phyloP scores from a whole-genome alignment of 305 asterid genomes.

The Fraxinus greggii region DNA sequence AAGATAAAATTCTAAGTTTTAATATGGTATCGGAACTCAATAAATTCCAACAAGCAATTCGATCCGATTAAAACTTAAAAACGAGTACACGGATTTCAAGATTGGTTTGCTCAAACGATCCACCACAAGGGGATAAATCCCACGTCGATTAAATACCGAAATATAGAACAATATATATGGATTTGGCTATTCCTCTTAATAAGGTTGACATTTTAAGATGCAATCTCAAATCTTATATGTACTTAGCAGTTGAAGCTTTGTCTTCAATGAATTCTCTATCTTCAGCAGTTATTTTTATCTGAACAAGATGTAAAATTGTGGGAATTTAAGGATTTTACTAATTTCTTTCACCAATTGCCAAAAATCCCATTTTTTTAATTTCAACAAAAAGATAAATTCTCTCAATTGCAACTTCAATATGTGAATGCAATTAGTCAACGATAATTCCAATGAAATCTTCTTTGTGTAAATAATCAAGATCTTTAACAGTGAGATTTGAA shows the following conservation, averaged over 20 bases:
- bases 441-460: background rate
- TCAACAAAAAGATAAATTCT: background rate
- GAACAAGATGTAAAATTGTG: background rate
- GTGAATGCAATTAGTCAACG: conserved; percentile 2
- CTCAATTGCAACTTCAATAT: conserved; percentile 2
- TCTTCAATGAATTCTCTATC: background rate
- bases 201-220: background rate
- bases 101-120: background rate
- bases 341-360: background rate
- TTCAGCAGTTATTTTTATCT: background rate
- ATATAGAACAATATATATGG: too few relatives aligned
- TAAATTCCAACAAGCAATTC: too few relatives aligned
- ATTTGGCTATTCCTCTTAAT: too few relatives aligned
- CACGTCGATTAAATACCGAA: background rate
- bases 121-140: background rate
- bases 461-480: background rate
- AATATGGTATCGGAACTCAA: background rate
- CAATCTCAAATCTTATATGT: background rate
- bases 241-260: background rate
- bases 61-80: background rate
- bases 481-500: background rate
- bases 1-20: background rate
- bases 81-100: background rate
- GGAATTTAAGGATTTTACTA: background rate
- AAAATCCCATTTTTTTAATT: background rate